These are phyloP conservation scores for Suhomyces ambrosiae DNA, from an alignment of 1,139 yeast species.

Conservation along the genomic window DNA sequence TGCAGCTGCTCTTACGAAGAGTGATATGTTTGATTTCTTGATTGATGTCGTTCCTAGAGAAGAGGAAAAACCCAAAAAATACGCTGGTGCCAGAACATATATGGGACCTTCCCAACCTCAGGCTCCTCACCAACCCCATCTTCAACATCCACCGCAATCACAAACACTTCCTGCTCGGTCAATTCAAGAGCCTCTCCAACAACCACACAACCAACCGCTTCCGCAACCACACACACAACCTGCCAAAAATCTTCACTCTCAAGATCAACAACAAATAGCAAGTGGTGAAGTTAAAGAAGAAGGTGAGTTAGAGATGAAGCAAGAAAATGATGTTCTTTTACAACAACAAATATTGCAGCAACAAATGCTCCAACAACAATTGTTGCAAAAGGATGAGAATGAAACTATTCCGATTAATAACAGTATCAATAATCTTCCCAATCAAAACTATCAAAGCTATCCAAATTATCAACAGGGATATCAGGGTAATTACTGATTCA, in stretches of 20 bases:
- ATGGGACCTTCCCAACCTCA: conserved; percentile 12
- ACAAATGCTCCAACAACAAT: conserved; percentile 18
- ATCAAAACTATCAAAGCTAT: conserved; percentile 12
- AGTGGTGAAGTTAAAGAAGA: conserved; percentile 8
- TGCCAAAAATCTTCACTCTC: conserved; percentile 12
- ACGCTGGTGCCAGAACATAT: conserved; percentile 9
- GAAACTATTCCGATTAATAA: conserved; percentile 11
- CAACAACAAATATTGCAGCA: conserved; percentile 21
- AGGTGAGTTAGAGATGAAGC: conserved; percentile 12
- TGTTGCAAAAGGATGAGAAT: conserved; percentile 11
- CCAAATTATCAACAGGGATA: conserved; percentile 13
- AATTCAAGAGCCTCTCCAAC: conserved; percentile 9
- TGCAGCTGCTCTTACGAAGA: conserved; percentile 90
- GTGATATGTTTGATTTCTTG: conserved; percentile 95
- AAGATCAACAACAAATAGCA: conserved; percentile 10
- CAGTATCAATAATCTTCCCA: conserved; percentile 9
- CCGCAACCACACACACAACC: conserved; percentile 12
- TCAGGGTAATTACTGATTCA: conserved; percentile 14
- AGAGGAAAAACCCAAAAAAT: conserved; percentile 58
- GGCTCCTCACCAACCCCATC: conserved; percentile 16
- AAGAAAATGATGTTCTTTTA: conserved; percentile 15
- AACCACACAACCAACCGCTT: conserved; percentile 12
- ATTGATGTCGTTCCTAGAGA: conserved; percentile 94
- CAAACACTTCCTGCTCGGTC: not conserved
- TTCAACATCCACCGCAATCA: conserved; percentile 4